Base-by-base conservation (phyloP, 2,329 filamentous ascomycete genomes). In the Penicillium sp. region DNA sequence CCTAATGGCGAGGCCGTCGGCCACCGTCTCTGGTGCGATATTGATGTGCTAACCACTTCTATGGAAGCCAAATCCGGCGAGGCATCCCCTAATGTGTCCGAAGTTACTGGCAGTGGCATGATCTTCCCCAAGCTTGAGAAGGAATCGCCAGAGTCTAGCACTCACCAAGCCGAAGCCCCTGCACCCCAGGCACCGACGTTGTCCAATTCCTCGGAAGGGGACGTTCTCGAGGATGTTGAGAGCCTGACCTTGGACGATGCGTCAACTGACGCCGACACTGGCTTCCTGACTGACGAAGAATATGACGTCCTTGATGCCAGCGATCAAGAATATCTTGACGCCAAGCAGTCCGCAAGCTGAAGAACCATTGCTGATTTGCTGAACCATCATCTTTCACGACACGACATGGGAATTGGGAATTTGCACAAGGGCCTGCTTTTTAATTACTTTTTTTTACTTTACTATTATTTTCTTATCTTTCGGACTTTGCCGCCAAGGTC, bases 71-170 rank as follows among this genome's bases (percentile, higher is more conserved):
- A 58, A 11, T 67, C 68, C 48, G 16, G 14, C 10, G 36, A 49
- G 36, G 10, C 47, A 18, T 34, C 41, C 29, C 63, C 73, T 30
- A 62, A 72, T n/a, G 70, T 74, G 43, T 59, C 69, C 44, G 70
- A 72, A 45, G 60, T 71, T 44, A 67, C 67, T 7, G 67, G 75
- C 50, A 90, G 87, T 74, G 85, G 86, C 66, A 97, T 97, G 91
- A 92, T 97, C 70, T 97, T 97, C 83, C 94, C 94, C 57, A 96
- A 89, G 74, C 83, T 97, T 36, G 91, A 96, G 65, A 96, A 95
- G 77, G 94, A 97, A 76, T 96, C 91, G 9, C 91, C 92, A 2
- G 80, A 84, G 42, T 81, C 87, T 18, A 96, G 91, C 76, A 83
- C 89, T n/a, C 86, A 95, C 65, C 80, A 90, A 69, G 71, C 61